These are phyloP conservation scores for Paraleonurus japonicus DNA, from an alignment of 257 asterid species.

Conservation along the genomic window DNA sequence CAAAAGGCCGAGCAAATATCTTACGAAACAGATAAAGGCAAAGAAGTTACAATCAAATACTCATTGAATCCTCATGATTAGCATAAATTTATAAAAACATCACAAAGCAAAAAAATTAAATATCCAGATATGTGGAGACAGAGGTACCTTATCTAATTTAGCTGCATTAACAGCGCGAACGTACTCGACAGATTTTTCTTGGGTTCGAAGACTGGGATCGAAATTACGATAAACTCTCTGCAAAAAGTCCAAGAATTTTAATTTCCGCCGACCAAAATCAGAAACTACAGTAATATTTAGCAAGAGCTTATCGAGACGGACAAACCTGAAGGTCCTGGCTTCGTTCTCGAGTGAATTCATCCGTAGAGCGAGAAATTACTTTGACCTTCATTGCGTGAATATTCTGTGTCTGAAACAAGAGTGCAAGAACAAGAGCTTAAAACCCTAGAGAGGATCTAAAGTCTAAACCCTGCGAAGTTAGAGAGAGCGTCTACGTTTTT, in stretches of 20 bases:
- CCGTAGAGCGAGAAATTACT: slow-evolving; percentile 77
- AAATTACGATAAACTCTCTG: slow-evolving; percentile 86
- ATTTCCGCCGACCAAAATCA: neutral
- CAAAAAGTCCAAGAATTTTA: slow-evolving; percentile 11
- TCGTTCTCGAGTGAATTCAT: slow-evolving; percentile 93
- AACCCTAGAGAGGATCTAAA: slow-evolving; percentile 30
- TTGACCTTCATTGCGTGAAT: slow-evolving; percentile 64
- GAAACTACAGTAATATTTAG: neutral
- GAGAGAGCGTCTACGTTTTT: neutral
- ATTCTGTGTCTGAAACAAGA: neutral
- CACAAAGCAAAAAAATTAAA: neutral
- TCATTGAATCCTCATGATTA: neutral
- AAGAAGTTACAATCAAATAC: neutral
- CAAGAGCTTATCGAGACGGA: neutral
- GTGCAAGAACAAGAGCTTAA: neutral
- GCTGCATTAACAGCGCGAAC: slow-evolving; percentile 95
- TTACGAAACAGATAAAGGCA: neutral
- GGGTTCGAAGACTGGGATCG: slow-evolving; percentile 80
- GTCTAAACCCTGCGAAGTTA: neutral
- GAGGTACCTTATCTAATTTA: slow-evolving; percentile 76
- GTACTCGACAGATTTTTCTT: slow-evolving; percentile 86
- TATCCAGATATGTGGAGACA: neutral
- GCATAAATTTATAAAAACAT: neutral
- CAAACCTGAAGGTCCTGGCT: slow-evolving; percentile 94
- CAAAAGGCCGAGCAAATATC: slow-evolving; percentile 88